Percentiles rank a stretch among this genome's conserved stretches.
Conservation (phyloP, 805 yeast species). For the Pachysolen tannophilus region DNA sequence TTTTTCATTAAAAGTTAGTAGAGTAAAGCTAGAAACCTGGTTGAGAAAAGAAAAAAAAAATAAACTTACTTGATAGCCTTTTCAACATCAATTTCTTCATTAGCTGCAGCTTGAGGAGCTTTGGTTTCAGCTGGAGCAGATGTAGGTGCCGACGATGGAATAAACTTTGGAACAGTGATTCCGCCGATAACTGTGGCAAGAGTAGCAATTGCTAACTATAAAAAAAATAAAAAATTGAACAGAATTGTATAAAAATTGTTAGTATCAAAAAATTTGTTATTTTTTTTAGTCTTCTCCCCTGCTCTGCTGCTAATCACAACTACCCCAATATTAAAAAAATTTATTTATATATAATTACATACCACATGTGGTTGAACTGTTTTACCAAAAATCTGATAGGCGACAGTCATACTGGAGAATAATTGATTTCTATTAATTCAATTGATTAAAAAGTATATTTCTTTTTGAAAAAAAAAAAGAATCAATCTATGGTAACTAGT, state of each 20-base stretch:
- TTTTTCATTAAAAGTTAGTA: too few species aligned
- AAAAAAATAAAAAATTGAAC: not conserved
- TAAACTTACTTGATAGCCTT: conserved; percentile 22
- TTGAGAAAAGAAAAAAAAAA: too few species aligned
- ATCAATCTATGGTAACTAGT: too few species aligned
- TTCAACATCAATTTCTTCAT: conserved; percentile 22
- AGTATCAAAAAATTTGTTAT: too few species aligned
- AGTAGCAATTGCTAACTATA: conserved; percentile 70
- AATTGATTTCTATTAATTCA: too few species aligned
- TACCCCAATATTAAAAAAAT: too few species aligned
- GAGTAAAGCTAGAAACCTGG: too few species aligned
- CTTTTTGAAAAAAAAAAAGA: too few species aligned
- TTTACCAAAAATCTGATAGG: conserved; percentile 80
- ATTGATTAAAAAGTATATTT: too few species aligned
- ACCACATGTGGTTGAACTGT: conserved; percentile 74
- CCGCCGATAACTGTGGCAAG: conserved; percentile 56
- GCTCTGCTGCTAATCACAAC: too few species aligned
- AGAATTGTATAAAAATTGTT: conserved; percentile 1
- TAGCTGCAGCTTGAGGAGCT: conserved; percentile 41
- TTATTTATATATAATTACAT: conserved; percentile 24
- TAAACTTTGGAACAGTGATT: conserved; percentile 45
- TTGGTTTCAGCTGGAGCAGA: conserved; percentile 58
- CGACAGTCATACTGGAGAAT: conserved; percentile 86
- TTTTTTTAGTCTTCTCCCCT: too few species aligned
- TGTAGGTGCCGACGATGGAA: conserved; percentile 38